phyloP scores from a whole-genome alignment of 176 grass and related monocot genomes.

The Ananas comosus region DNA sequence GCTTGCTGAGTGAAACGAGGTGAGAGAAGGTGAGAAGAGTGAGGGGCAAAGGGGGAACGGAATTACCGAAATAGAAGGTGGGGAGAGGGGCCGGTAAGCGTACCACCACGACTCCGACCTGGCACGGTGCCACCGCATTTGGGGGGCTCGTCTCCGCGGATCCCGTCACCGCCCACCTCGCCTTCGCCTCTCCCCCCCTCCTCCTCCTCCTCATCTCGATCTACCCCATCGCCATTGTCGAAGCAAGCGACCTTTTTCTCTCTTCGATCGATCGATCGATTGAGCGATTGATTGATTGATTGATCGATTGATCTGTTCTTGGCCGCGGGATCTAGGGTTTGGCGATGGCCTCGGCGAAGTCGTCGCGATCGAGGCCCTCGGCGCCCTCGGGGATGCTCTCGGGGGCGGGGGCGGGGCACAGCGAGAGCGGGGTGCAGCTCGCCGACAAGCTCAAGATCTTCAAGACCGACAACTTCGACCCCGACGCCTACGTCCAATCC shows the following conservation, averaged over 20 bases:
- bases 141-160: background rate
- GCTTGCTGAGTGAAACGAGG: too few relatives aligned
- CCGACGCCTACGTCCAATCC: constrained; percentile 91
- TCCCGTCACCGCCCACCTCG: background rate
- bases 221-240: background rate
- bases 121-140: background rate
- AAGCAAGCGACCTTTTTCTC: too few relatives aligned
- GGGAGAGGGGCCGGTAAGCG: background rate
- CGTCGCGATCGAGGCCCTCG: background rate
- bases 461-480: constrained; percentile 97
- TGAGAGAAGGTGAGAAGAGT: too few relatives aligned
- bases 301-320: background rate
- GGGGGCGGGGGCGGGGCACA: background rate
- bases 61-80: background rate
- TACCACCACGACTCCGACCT: background rate
- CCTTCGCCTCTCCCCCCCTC: background rate
- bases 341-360: background rate
- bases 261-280: background rate
- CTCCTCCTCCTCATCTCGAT: background rate
- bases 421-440: constrained; percentile 75
- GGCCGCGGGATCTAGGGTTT: background rate
- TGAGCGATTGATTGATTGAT: background rate
- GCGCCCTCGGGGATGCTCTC: constrained; percentile 11
- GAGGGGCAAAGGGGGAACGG: background rate
- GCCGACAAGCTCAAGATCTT: constrained; percentile 99